A percentile compares a stretch with the other conserved stretches of the same genome.
Conservation (phyloP, 2,329 filamentous ascomycete species). For the Aulographum hederae region DNA sequence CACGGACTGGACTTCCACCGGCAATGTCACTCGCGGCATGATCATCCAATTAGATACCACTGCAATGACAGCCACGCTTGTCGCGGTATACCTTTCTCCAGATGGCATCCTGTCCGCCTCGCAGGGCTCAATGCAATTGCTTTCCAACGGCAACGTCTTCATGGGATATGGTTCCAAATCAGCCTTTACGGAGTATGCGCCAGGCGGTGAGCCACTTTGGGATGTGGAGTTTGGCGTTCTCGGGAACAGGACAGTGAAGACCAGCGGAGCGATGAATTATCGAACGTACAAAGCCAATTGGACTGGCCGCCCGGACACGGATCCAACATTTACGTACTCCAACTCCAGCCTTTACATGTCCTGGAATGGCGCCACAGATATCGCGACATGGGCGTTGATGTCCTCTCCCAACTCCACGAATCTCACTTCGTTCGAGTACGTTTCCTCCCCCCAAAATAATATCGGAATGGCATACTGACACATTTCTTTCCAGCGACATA, state of each 20-base stretch:
- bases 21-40: too few relatives aligned
- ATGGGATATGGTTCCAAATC: neutral
- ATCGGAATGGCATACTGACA: too few relatives aligned
- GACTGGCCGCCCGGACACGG: neutral
- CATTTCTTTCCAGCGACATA: too few relatives aligned
- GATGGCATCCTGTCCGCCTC: slow-evolving; percentile 6
- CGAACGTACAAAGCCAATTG: neutral
- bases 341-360: neutral
- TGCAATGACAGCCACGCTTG: slow-evolving; percentile 1
- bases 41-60: slow-evolving; percentile 16
- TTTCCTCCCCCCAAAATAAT: too few relatives aligned
- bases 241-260: too few relatives aligned
- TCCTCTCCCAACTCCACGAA: too few relatives aligned
- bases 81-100: neutral
- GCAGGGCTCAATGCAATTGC: neutral
- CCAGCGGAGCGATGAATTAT: neutral
- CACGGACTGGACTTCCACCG: slow-evolving; percentile 9
- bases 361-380: neutral
- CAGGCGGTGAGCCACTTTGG: neutral
- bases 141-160: slow-evolving; percentile 1
- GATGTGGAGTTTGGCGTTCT: neutral
- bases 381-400: neutral
- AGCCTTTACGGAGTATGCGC: neutral
- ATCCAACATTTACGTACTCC: neutral
- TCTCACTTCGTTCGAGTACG: too few relatives aligned